Conservation (phyloP, 148 eudicot genomes). For the Nepenthes mirabilis region DNA sequence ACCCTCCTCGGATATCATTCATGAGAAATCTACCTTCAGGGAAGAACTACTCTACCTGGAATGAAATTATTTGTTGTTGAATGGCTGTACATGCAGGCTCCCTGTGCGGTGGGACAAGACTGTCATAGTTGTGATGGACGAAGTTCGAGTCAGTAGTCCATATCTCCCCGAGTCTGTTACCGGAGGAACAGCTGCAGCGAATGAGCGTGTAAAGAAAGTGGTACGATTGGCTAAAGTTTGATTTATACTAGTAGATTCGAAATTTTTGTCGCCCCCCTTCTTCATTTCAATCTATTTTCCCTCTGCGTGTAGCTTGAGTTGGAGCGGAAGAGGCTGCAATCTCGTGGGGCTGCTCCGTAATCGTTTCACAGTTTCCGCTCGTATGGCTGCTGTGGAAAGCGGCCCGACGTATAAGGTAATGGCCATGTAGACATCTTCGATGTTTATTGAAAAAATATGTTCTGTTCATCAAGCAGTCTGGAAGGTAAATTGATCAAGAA, state of each 20-base stretch:
- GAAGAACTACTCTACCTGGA: too few relatives aligned
- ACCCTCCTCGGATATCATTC: too few relatives aligned
- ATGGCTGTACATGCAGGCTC: constrained; percentile 31
- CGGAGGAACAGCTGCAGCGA: constrained; percentile 92
- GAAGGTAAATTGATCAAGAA: too few relatives aligned
- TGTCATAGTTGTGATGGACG: constrained; percentile 84
- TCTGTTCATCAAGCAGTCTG: too few relatives aligned
- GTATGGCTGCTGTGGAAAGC: too few relatives aligned
- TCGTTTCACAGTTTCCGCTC: neutral
- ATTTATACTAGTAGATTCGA: neutral
- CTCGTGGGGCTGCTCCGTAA: constrained; percentile 39
- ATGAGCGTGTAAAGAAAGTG: constrained; percentile 96
- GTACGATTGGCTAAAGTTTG: constrained; percentile 24
- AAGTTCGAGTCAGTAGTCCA: constrained; percentile 82
- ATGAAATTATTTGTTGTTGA: too few relatives aligned
- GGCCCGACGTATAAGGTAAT: too few relatives aligned
- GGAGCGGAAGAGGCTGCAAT: constrained; percentile 68
- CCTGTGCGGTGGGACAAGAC: constrained; percentile 96
- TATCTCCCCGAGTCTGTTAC: constrained; percentile 80
- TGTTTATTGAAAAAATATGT: too few relatives aligned
- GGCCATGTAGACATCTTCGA: too few relatives aligned
- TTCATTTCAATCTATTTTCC: constrained; percentile 1
- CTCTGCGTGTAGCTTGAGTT: constrained; percentile 42
- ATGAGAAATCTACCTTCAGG: too few relatives aligned
- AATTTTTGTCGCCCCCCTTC: neutral